A percentile compares a stretch with the other conserved stretches of the same genome.
phyloP scores from a whole-genome alignment of 371 early-diverging fungal genomes.

The Mucor velutinosus region DNA sequence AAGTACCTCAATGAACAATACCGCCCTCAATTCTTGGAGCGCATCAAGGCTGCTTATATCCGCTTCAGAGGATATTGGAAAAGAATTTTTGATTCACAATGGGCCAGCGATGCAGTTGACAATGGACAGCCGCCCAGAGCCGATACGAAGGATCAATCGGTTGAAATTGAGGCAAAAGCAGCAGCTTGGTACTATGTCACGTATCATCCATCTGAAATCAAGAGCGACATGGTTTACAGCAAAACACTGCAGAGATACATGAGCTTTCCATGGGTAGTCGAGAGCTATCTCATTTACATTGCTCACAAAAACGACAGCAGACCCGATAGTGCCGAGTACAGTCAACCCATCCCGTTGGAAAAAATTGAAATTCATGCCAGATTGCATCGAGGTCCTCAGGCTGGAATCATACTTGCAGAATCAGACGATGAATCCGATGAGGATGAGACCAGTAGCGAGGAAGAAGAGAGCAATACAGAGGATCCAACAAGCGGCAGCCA shows the following conservation, averaged over 20 bases:
- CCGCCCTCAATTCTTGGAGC: neutral
- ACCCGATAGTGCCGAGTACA: neutral
- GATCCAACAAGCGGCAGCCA: neutral
- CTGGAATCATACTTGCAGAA: neutral
- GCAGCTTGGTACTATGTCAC: constrained; percentile 75
- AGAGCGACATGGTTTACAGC: constrained; percentile 5
- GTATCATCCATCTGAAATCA: constrained; percentile 48
- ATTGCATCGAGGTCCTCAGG: neutral
- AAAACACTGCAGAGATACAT: constrained; percentile 17
- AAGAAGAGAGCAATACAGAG: neutral
- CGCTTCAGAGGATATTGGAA: constrained; percentile 44
- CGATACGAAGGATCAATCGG: neutral
- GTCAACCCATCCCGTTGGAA: constrained; percentile 1
- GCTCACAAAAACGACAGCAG: constrained; percentile 24
- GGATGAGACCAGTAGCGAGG: neutral
- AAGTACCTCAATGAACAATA: constrained; percentile 16
- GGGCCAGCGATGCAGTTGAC: neutral
- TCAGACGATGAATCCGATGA: constrained; percentile 5
- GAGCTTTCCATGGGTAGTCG: constrained; percentile 65
- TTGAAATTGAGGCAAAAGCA: constrained; percentile 47
- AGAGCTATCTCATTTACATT: constrained; percentile 53
- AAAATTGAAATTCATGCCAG: constrained; percentile 2
- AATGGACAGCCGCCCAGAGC: neutral
- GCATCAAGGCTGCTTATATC: constrained; percentile 30
- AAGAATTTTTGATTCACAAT: constrained; percentile 30